Percentiles rank a stretch among this genome's conserved stretches.
Evolutionary conservation across 768 basidiomycete genomes (phyloP).

Genomic region (Boletus speciosus): DNA sequence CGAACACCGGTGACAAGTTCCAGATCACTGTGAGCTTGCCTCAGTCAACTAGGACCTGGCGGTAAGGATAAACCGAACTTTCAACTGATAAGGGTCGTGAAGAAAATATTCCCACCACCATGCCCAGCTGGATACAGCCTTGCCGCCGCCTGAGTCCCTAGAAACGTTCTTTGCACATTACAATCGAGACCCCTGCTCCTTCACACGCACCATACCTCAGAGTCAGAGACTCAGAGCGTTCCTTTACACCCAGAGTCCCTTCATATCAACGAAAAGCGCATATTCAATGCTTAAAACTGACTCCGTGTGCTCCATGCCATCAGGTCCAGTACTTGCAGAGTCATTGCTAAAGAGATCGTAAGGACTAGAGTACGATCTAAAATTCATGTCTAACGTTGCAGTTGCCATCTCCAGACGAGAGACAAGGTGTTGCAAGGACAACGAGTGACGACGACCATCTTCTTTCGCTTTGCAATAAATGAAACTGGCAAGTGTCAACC

Average conservation of each 20-base stretch:
- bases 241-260: background rate
- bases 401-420: conserved; percentile 1
- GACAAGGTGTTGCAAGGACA: conserved; percentile 14
- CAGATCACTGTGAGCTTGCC: background rate
- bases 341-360: background rate
- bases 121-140: background rate
- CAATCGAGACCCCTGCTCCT: background rate
- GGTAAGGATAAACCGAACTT: background rate
- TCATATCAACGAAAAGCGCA: background rate
- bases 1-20: no score
- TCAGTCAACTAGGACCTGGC: background rate
- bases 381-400: background rate
- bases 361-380: background rate
- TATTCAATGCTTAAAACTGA: background rate
- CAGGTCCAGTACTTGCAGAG: background rate
- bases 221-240: no score
- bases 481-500: background rate
- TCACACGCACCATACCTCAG: no score
- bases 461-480: background rate
- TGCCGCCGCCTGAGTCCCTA: background rate
- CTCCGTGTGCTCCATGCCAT: background rate
- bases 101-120: background rate
- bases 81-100: background rate
- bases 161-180: background rate
- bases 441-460: background rate